Conservation (phyloP, 805 yeast genomes). For the Wickerhamomyces xylosicus region DNA sequence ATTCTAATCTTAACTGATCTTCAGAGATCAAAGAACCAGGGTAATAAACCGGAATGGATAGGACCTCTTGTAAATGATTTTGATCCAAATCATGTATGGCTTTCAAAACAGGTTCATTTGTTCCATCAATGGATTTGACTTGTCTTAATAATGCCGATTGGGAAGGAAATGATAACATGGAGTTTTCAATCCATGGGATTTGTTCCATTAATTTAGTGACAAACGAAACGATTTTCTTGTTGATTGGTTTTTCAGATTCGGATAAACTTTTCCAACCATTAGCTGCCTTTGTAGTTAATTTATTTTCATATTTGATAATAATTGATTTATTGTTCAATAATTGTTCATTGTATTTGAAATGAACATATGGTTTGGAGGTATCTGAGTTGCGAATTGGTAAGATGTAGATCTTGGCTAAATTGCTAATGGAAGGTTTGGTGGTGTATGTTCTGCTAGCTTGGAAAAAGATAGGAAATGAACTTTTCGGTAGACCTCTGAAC, state of each 20-base stretch:
- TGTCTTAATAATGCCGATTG: slow-evolving; percentile 38
- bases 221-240: slow-evolving; percentile 44
- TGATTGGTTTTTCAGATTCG: slow-evolving; percentile 43
- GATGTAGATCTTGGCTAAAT: slow-evolving; percentile 52
- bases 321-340: slow-evolving; percentile 25
- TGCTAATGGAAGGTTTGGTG: not conserved
- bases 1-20: slow-evolving; percentile 24
- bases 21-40: slow-evolving; percentile 30
- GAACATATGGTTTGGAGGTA: slow-evolving; percentile 50
- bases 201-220: slow-evolving; percentile 45
- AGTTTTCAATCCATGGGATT: slow-evolving; percentile 74
- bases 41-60: slow-evolving; percentile 36
- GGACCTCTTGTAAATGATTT: too few relatives aligned
- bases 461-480: too few relatives aligned
- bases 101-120: not conserved
- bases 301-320: slow-evolving; percentile 29
- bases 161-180: slow-evolving; percentile 70
- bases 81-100: slow-evolving; percentile 11
- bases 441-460: too few relatives aligned
- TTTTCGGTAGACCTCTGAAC: too few relatives aligned
- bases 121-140: slow-evolving; percentile 12
- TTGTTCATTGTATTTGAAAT: slow-evolving; percentile 47
- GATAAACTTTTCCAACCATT: slow-evolving; percentile 55
- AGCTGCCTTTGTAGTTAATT: slow-evolving; percentile 37
- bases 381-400: slow-evolving; percentile 71